Evolutionary conservation across 1,139 yeast genomes (phyloP), one percentile per base, ranked within the genome.

Genomic region (Saccharomyces pastorianus): DNA sequence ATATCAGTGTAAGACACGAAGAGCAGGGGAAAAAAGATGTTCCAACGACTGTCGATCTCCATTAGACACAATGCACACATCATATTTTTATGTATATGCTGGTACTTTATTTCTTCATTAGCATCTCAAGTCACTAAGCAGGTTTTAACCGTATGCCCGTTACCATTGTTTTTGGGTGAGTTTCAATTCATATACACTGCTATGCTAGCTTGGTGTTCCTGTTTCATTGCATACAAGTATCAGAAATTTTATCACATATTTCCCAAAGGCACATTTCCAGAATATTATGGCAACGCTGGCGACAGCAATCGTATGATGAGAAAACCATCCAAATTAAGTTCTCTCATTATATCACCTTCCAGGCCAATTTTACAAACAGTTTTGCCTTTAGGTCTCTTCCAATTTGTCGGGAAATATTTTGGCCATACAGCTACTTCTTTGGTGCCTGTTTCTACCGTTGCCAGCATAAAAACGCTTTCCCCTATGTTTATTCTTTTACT

Each of bases 401-500:
- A 91, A 73, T 87, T 93, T 61, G 76, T 85, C 28, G 99, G 98
- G 27, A 97, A 93, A 70, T 82, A 89, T 62, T 83, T 95, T 53
- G 84, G 95, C 6, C 97, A 90, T 68, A 85, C 86, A 67, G 96
- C 98, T 25, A 91, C 98, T 1, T 82, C 93, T 4, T 73, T 86
- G 56, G 90, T 93, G 32, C 97, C 97, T 0, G 96, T 93, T 13
- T 88, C 97, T 1, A 77, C 93, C 58, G 97, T 93, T 25, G 96
- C 93, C 65, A 93, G 97, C 47, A 84, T 93, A 63, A 93, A 93
- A 73, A 93, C 97, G 0, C 75, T 91, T 47, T 85, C 96, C 25
- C 99, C 99, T 1, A 75, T 93, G 49, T 81, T 88, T 54, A 88
- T 96, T 1, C 95, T 93, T 13, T 68, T 83, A 23, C 83, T 88